A percentile compares a stretch with the other conserved stretches of the same genome.
phyloP scores from a whole-genome alignment of 2,329 filamentous ascomycete genomes.

The Beauveria australis region DNA sequence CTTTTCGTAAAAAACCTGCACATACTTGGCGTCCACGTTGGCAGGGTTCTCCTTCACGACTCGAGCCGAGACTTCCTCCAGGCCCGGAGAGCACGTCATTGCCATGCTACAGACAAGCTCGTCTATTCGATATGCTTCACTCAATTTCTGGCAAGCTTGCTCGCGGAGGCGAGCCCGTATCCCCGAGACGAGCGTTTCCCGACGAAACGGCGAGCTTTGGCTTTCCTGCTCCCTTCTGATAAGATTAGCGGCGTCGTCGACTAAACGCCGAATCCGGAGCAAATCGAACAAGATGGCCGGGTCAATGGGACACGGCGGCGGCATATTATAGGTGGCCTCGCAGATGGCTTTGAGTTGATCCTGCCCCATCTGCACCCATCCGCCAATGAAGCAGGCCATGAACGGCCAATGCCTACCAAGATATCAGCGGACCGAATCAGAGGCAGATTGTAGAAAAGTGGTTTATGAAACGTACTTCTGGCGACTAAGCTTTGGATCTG shows the following conservation, averaged over 20 bases:
- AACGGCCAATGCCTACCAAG: too few species aligned
- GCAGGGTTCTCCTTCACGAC: constrained; percentile 63
- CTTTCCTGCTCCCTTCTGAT: constrained; percentile 59
- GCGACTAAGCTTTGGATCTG: too few species aligned
- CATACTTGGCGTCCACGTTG: constrained; percentile 70
- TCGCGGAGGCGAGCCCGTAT: constrained; percentile 49
- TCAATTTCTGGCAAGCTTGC: constrained; percentile 69
- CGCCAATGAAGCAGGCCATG: too few species aligned
- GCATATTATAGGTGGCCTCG: constrained; percentile 70
- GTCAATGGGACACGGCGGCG: constrained; percentile 68
- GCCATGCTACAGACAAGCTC: constrained; percentile 78
- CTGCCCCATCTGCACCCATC: too few species aligned
- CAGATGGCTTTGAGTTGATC: constrained; percentile 58
- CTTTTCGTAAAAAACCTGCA: constrained; percentile 91
- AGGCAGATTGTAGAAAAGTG: too few species aligned
- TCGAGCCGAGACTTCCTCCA: constrained; percentile 67
- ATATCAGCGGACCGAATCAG: too few species aligned
- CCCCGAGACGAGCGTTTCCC: not conserved
- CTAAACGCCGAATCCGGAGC: constrained; percentile 69
- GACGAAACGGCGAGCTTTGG: constrained; percentile 57
- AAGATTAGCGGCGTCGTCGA: constrained; percentile 72
- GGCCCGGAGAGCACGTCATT: constrained; percentile 68
- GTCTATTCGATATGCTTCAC: constrained; percentile 69
- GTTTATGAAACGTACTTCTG: too few species aligned
- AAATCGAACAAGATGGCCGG: constrained; percentile 76